phyloP scores from a whole-genome alignment of 2,329 filamentous ascomycete genomes.

The Aureobasidium sp. region DNA sequence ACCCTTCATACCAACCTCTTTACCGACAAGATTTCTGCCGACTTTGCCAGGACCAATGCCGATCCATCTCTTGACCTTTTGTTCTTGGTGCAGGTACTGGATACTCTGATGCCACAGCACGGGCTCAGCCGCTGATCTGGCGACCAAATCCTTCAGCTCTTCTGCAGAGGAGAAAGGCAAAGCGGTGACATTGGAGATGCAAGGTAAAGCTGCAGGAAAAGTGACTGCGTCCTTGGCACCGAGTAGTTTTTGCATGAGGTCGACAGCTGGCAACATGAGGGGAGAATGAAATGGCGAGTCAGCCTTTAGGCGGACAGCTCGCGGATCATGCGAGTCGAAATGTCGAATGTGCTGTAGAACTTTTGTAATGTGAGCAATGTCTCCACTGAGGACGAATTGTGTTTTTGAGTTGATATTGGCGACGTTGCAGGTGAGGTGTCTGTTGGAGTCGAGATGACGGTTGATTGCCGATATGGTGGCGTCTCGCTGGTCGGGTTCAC shows the following conservation, averaged over 20 bases:
- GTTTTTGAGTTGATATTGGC: conserved; percentile 95
- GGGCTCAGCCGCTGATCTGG: conserved; percentile 80
- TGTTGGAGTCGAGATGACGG: conserved; percentile 62
- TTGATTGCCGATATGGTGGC: conserved; percentile 65
- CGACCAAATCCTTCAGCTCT: conserved; percentile 71
- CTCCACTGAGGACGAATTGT: conserved; percentile 89
- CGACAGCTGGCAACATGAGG: conserved; percentile 79
- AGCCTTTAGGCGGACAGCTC: conserved; percentile 77
- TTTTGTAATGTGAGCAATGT: conserved; percentile 71
- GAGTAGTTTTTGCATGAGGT: conserved; percentile 64
- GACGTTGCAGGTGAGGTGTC: conserved; percentile 72
- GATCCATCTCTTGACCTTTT: conserved; percentile 75
- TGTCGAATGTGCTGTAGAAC: conserved; percentile 79
- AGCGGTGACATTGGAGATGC: conserved; percentile 80
- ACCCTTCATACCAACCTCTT: conserved; percentile 87
- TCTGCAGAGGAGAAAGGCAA: conserved; percentile 66
- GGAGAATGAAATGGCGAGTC: conserved; percentile 88
- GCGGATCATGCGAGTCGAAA: conserved; percentile 84
- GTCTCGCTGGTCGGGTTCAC: conserved; percentile 69
- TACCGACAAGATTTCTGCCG: conserved; percentile 84
- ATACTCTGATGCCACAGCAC: conserved; percentile 94
- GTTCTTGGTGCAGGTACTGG: conserved; percentile 76
- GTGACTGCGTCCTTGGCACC: conserved; percentile 49
- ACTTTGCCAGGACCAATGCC: conserved; percentile 93
- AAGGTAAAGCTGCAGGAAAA: conserved; percentile 69